Evolutionary conservation across 441 rosid species (phyloP).

Genomic region (Pelargonium australe): DNA sequence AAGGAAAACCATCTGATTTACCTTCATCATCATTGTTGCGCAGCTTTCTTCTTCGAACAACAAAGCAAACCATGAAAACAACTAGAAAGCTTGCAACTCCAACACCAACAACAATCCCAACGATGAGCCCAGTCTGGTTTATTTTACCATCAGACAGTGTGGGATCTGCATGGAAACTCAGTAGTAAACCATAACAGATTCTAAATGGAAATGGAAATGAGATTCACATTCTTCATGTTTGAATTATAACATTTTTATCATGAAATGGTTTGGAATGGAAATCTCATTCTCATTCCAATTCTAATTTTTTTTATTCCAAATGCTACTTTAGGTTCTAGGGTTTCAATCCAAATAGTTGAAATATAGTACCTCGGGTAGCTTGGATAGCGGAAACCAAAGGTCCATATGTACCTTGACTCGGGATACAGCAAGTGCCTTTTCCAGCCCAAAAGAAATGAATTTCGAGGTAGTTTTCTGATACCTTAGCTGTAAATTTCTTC

Average conservation of each 20-base stretch:
- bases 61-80: slow-evolving; percentile 24
- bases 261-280: too few species aligned
- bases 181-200: slow-evolving; percentile 11
- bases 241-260: too few species aligned
- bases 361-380: slow-evolving; percentile 44
- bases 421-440: slow-evolving; percentile 66
- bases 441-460: slow-evolving; percentile 69
- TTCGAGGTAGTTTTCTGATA: slow-evolving; percentile 49
- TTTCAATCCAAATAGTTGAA: neutral
- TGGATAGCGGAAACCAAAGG: slow-evolving; percentile 48
- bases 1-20: slow-evolving; percentile 2
- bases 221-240: too few species aligned
- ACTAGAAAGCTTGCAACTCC: slow-evolving; percentile 33
- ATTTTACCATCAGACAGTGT: slow-evolving; percentile 38
- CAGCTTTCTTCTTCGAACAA: slow-evolving; percentile 31
- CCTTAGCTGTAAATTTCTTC: slow-evolving; percentile 28
- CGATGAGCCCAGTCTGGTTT: slow-evolving; percentile 35
- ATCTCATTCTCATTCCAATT: too few species aligned
- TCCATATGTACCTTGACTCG: slow-evolving; percentile 42
- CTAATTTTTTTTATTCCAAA: too few species aligned
- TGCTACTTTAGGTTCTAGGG: neutral
- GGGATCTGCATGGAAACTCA: slow-evolving; percentile 38
- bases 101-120: slow-evolving; percentile 48
- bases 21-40: slow-evolving; percentile 42
- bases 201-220: too few species aligned